Evolutionary conservation across 1,139 yeast species (phyloP).

Genomic region (Pichia sp.): DNA sequence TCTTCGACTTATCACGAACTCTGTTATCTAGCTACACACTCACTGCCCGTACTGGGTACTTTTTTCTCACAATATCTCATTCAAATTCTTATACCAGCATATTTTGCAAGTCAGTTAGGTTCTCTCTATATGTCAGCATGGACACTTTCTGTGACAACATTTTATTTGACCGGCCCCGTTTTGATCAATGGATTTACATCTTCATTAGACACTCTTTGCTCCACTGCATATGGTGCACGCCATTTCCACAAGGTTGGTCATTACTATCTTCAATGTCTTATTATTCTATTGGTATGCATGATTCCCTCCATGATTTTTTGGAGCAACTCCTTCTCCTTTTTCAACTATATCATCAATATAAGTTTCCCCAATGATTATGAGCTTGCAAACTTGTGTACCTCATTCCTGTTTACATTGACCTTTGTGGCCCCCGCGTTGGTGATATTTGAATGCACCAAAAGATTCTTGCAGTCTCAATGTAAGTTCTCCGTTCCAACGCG

Average conservation of each 20-base stretch:
- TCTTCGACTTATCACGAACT: conserved; percentile 19
- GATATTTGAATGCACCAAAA: conserved; percentile 46
- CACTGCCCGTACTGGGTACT: conserved; percentile 33
- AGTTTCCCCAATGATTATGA: conserved; percentile 1
- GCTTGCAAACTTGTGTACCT: conserved; percentile 16
- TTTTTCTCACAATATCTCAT: conserved; percentile 32
- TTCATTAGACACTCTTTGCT: conserved; percentile 35
- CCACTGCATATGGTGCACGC: conserved; percentile 35
- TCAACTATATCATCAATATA: conserved; percentile 7
- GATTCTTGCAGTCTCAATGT: conserved; percentile 48
- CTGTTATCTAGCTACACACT: conserved; percentile 19
- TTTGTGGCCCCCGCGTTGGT: conserved; percentile 44
- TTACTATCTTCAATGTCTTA: conserved; percentile 29
- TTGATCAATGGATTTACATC: conserved; percentile 39
- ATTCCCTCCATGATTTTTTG: conserved; percentile 22
- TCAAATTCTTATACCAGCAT: conserved; percentile 31
- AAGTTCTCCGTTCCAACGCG: conserved; percentile 49
- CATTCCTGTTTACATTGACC: conserved; percentile 16
- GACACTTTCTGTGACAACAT: conserved; percentile 32
- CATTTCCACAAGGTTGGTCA: conserved; percentile 31
- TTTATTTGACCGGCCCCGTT: conserved; percentile 34
- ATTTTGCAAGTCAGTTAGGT: conserved; percentile 32
- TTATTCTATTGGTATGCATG: conserved; percentile 15
- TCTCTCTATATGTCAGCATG: conserved; percentile 33
- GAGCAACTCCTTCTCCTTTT: conserved; percentile 14